Evolutionary conservation across 495 filamentous ascomycete genomes (phyloP).

Genomic region (Lasiosphaeria ovina): DNA sequence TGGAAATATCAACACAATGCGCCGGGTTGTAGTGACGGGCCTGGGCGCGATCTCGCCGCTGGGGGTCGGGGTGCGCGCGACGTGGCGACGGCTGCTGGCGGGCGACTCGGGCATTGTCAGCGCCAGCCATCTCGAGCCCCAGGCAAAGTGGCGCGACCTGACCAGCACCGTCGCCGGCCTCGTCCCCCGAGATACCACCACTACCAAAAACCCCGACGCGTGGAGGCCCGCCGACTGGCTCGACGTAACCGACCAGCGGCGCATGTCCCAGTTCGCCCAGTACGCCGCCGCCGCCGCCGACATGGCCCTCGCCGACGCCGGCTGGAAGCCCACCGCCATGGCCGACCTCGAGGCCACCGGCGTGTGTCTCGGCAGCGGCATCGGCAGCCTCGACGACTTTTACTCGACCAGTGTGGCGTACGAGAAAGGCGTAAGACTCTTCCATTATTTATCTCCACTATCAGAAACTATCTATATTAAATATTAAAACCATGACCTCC

Average conservation of each 20-base stretch:
- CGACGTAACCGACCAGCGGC: constrained; percentile 64
- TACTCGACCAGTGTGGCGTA: constrained; percentile 78
- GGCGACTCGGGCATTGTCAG: constrained; percentile 78
- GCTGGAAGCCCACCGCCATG: constrained; percentile 64
- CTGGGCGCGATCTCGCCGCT: constrained; percentile 90
- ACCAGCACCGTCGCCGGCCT: constrained; percentile 82
- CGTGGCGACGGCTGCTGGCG: constrained; percentile 79
- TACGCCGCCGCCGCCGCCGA: constrained; percentile 85
- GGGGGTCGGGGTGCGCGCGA: constrained; percentile 72
- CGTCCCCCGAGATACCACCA: constrained; percentile 53
- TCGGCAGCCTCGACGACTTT: constrained; percentile 88
- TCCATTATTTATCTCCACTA: not conserved
- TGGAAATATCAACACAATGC: constrained; percentile 53
- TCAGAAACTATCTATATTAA: not conserved
- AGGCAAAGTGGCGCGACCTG: constrained; percentile 58
- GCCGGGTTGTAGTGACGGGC: constrained; percentile 92
- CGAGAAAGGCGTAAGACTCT: constrained; percentile 62
- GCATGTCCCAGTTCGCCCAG: constrained; percentile 89
- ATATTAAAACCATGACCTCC: not conserved
- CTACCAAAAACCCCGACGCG: constrained; percentile 30
- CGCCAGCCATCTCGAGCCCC: constrained; percentile 54
- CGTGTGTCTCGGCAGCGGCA: constrained; percentile 92
- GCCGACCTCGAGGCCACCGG: constrained; percentile 73
- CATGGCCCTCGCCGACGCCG: constrained; percentile 83
- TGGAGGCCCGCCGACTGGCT: constrained; percentile 81